Evolutionary conservation across 164 flowering plant genomes (phyloP), one percentile per base, ranked within the genome.

Genomic region (Berberis thunbergii): DNA sequence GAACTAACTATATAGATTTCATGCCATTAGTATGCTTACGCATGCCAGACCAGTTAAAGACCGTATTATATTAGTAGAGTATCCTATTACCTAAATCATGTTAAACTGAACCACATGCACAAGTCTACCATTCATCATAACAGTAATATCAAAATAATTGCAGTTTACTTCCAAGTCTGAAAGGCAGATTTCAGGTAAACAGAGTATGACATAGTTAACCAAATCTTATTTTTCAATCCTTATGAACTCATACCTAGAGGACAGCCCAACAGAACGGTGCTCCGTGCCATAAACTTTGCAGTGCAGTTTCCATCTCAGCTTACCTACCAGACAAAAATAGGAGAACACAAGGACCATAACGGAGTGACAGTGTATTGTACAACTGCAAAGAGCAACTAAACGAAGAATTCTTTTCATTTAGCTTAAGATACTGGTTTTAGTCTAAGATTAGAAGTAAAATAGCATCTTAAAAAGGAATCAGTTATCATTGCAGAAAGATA

Each of bases 401-500:
- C 26, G 26, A 26, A 26, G 54, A 52, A 11, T 52, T 52, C 11
- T 11, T 52, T 52, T 26, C 1, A 52, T 7, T 48, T 48, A 4
- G 50, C 10, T 48, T 48, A 48, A 11, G 9, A 48, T 1, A 48
- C 9, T 48, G n/a, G 11, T 52, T 26, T 52, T 52, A 52, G 54
- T 26, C 54, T 52, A 52, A 52, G 12, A 7, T 52, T 52, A 10
- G 54, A 52, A 10, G 54, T 52, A 10, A 52, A 52, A 52, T 52
- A 52, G n/a, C 26, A 26, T 26, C 26, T 26, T 26, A 26, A 26
- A 26, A 4, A 52, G 4, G 4, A 52, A 6, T 52, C n/a, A 52
- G 54, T 26, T 52, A 11, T 52, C 54, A 52, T 52, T 52, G 54
- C 54, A 52, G 13, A 52, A 52, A 52, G 54, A 52, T 26, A 52